Evolutionary conservation across 768 basidiomycete species (phyloP).

Genomic region (Mrakia blollopis): DNA sequence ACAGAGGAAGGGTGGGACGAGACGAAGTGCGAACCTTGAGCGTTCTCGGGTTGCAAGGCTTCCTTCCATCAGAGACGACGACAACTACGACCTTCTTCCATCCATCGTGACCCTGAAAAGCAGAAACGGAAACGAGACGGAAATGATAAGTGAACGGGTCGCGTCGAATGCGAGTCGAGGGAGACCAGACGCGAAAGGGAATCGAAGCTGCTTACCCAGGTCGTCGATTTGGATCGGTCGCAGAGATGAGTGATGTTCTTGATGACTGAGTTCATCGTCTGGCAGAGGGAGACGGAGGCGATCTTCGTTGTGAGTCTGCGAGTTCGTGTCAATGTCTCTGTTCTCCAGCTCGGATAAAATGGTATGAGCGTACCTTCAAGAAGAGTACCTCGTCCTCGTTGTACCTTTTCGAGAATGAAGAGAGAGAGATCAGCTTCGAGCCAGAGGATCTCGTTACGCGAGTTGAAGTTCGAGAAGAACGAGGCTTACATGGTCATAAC

Average conservation of each 20-base stretch:
- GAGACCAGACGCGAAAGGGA: not conserved
- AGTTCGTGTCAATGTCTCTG: too few species aligned
- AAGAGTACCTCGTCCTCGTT: conserved; percentile 28
- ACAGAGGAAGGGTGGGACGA: conserved; percentile 5
- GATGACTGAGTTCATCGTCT: conserved; percentile 82
- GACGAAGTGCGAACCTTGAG: not conserved
- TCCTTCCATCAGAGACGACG: conserved; percentile 77
- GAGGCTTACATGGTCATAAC: conserved; percentile 12
- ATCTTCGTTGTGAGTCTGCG: too few species aligned
- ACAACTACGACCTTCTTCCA: conserved; percentile 89
- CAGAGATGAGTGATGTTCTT: conserved; percentile 62
- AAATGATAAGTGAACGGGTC: not conserved
- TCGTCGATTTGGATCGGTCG: conserved; percentile 49
- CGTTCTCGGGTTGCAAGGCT: conserved; percentile 8
- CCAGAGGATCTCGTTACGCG: too few species aligned
- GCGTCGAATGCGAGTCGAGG: not conserved
- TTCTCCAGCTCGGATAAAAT: too few species aligned
- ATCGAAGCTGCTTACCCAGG: conserved; percentile 51
- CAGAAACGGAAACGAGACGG: not conserved
- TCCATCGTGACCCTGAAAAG: conserved; percentile 55
- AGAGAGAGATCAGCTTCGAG: too few species aligned
- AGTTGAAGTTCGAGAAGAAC: too few species aligned
- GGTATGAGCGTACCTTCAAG: not conserved
- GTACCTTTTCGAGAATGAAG: not conserved
- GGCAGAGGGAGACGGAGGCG: not conserved